Conservation (phyloP, 2,329 filamentous ascomycete species). For the Lizonia empirigonia region DNA sequence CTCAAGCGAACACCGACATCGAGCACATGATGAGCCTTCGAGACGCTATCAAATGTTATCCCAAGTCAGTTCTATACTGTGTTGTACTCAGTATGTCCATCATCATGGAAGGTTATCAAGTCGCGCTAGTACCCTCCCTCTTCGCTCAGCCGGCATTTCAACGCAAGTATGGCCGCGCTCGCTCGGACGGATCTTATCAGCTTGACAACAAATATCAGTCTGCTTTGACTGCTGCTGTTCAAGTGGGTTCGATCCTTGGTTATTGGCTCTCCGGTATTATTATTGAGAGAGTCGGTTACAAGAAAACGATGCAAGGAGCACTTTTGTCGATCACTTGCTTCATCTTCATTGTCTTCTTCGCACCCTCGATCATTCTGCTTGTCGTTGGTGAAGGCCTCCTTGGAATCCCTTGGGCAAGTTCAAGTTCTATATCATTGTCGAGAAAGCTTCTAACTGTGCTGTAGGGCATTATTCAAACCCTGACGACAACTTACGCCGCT, state of each 20-base stretch:
- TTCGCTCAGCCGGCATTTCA: slow-evolving; percentile 56
- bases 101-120: slow-evolving; percentile 86
- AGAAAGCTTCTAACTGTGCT: not conserved
- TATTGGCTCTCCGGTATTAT: slow-evolving; percentile 40
- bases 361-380: slow-evolving; percentile 22
- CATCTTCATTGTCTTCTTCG: slow-evolving; percentile 31
- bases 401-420: slow-evolving; percentile 41
- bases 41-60: slow-evolving; percentile 77
- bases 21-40: slow-evolving; percentile 50
- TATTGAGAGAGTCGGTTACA: slow-evolving; percentile 47
- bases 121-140: slow-evolving; percentile 78
- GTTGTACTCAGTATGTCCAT: slow-evolving; percentile 82
- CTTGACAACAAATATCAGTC: slow-evolving; percentile 51
- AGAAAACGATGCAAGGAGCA: slow-evolving; percentile 21
- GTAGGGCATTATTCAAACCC: slow-evolving; percentile 46
- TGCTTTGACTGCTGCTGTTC: slow-evolving; percentile 49
- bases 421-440: not conserved
- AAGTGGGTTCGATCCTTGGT: slow-evolving; percentile 50
- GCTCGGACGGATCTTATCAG: slow-evolving; percentile 40
- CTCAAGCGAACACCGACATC: slow-evolving; percentile 3
- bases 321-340: slow-evolving; percentile 23
- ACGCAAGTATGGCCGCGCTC: slow-evolving; percentile 45
- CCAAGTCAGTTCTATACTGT: slow-evolving; percentile 80
- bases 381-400: slow-evolving; percentile 28
- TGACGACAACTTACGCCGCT: slow-evolving; percentile 53